Evolutionary conservation across 1,284 basidiomycete species (phyloP), one percentile per base, ranked within the genome.

Genomic region (Apiotrichum montevideense): DNA sequence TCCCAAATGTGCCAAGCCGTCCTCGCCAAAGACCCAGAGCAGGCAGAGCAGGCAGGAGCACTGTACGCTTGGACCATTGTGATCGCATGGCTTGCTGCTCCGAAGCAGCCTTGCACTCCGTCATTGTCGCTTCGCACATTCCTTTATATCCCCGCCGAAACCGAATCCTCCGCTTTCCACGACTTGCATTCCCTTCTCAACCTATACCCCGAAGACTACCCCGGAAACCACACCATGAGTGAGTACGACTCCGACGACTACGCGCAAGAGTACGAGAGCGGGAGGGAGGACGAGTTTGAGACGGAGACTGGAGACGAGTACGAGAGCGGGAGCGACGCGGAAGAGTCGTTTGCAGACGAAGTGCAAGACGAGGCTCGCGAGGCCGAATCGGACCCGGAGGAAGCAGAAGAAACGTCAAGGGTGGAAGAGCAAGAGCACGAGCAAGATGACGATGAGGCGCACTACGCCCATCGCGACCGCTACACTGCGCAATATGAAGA

Each of bases 161-260:
- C 13, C 37, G 13, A 39, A 39, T 39, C 29, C 29, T 29, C 29
- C 29, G 29, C 29, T 29, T 29, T 29, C 29, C 29, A 29, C 29
- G 29, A 29, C 29, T 29, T 29, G 29, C 29, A 29, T 29, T 32
- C 7, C 10, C 43, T 45, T 45, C 43, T 32, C 32, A 6, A 5
- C 32, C n/a, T 46, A 8, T 35, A 29, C 29, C 29, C 29, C 29
- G 3, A 29, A 29, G 29, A 29, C 29, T 29, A 29, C 29, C 29
- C 3, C 29, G 29, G 29, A 29, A 29, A 29, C 29, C 29, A 39
- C 37, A 13, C 37, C 3, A 49, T 49, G 47, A 49, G 47, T 49
- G 47, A 49, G 47, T 49, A 49, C 47, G 47, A 37, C 9, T 47
- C 15, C 46, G 34, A 49, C 14, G 10, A 49, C 47, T 11, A 49